Evolutionary conservation across 2,329 filamentous ascomycete genomes (phyloP).

Genomic region (Exophiala lecanii-corni): DNA sequence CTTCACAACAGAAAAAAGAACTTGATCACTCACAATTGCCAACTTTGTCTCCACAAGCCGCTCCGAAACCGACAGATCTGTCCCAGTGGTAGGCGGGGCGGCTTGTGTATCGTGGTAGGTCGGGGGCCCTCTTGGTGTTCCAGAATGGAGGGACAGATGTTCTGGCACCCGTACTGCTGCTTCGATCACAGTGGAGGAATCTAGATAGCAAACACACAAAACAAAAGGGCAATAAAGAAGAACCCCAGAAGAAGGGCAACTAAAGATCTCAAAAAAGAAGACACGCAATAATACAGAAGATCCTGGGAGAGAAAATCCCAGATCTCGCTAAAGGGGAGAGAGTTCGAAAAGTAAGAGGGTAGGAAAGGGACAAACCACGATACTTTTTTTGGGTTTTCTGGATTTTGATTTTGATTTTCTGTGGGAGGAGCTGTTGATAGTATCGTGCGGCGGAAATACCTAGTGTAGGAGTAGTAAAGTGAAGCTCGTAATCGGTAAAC

Average conservation of each 20-base stretch:
- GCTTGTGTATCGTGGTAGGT: neutral
- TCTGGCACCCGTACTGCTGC: neutral
- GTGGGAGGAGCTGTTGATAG: too few species aligned
- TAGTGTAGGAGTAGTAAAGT: too few species aligned
- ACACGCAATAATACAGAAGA: neutral
- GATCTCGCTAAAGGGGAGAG: neutral
- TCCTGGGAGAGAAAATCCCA: neutral
- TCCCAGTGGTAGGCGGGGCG: neutral
- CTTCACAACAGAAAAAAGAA: neutral
- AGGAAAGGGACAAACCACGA: neutral
- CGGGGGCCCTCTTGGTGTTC: neutral
- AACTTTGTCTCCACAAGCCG: neutral
- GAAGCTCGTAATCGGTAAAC: too few species aligned
- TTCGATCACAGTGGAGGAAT: neutral
- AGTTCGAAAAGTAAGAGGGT: neutral
- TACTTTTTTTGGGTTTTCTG: too few species aligned
- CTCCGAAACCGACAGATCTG: neutral
- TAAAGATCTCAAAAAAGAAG: neutral
- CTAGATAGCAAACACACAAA: neutral
- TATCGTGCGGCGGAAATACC: too few species aligned
- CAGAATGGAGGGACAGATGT: neutral
- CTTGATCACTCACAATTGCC: too few species aligned
- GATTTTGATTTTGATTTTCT: too few species aligned
- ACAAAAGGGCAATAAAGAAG: neutral
- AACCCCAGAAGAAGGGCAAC: neutral